These are phyloP conservation scores for Sporothrix inflata DNA, from an alignment of 2,329 filamentous ascomycete species.

Conservation along the genomic window DNA sequence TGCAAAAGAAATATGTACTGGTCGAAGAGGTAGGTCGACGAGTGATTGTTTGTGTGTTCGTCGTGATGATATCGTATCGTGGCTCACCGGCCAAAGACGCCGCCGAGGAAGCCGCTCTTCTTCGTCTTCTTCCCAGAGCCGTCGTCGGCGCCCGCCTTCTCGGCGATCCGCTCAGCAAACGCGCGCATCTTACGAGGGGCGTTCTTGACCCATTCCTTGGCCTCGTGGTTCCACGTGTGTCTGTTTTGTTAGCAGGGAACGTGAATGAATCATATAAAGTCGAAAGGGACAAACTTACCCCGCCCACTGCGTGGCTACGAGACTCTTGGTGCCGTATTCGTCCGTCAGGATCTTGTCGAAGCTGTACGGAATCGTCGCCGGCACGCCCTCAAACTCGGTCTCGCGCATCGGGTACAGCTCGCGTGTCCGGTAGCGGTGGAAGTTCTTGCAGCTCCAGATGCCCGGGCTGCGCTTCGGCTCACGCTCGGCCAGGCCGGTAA, in stretches of 20 bases:
- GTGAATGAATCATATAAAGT: too few species aligned
- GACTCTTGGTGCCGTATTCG: slow-evolving; percentile 66
- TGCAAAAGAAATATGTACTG: neutral
- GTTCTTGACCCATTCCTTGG: slow-evolving; percentile 57
- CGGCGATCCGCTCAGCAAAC: neutral
- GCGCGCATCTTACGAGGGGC: neutral
- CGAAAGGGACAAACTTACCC: slow-evolving; percentile 52
- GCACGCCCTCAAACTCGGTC: slow-evolving; percentile 74
- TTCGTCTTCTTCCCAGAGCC: neutral
- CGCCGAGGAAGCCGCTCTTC: neutral
- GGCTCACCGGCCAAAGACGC: neutral
- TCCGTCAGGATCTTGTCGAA: slow-evolving; percentile 67
- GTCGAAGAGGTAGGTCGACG: neutral
- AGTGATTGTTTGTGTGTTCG: neutral
- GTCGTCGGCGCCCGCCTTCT: neutral
- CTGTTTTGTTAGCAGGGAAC: slow-evolving; percentile 43
- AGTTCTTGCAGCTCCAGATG: slow-evolving; percentile 79
- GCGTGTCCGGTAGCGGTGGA: slow-evolving; percentile 69
- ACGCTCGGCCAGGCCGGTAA: slow-evolving; percentile 74
- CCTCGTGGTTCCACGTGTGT: slow-evolving; percentile 61
- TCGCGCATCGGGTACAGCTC: slow-evolving; percentile 77
- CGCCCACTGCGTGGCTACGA: slow-evolving; percentile 63
- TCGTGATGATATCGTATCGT: neutral
- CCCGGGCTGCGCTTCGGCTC: slow-evolving; percentile 62
- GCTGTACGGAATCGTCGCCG: slow-evolving; percentile 69